Evolutionary conservation across 1,284 basidiomycete genomes (phyloP).

Genomic region (Caloboletus firmus): DNA sequence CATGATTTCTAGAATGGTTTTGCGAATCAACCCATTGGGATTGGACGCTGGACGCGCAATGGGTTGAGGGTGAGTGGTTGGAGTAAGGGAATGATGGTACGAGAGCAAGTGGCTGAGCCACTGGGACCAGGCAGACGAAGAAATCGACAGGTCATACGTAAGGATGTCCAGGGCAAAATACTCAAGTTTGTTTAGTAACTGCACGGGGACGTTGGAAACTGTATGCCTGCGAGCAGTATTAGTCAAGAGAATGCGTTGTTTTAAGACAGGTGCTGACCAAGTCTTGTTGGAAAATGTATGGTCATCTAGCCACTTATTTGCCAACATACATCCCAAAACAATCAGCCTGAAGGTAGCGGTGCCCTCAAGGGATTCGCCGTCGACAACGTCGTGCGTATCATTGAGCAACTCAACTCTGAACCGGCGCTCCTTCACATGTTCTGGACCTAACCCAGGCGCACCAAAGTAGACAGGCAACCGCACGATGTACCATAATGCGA

Average conservation of each 20-base stretch:
- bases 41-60: constrained; percentile 73
- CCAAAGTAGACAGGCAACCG: constrained; percentile 72
- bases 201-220: constrained; percentile 71
- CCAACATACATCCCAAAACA: constrained; percentile 83
- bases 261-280: constrained; percentile 54
- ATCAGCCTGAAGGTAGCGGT: constrained; percentile 68
- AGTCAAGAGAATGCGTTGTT: constrained; percentile 1
- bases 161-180: constrained; percentile 68
- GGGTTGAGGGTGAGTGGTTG: constrained; percentile 64
- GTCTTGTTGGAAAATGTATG: constrained; percentile 93
- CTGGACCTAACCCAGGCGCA: constrained; percentile 42
- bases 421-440: constrained; percentile 55
- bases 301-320: constrained; percentile 92
- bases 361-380: constrained; percentile 54
- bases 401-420: constrained; percentile 66
- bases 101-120: constrained; percentile 66
- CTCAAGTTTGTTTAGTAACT: constrained; percentile 68
- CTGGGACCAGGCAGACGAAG: constrained; percentile 59
- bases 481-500: constrained; percentile 82
- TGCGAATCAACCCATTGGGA: constrained; percentile 64
- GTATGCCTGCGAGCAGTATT: constrained; percentile 56
- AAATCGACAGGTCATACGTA: constrained; percentile 64
- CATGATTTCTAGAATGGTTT: constrained; percentile 66
- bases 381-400: constrained; percentile 44
- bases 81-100: constrained; percentile 61